Evolutionary conservation across 1,284 basidiomycete genomes (phyloP).

Genomic region (Nidula niveotomentosa): DNA sequence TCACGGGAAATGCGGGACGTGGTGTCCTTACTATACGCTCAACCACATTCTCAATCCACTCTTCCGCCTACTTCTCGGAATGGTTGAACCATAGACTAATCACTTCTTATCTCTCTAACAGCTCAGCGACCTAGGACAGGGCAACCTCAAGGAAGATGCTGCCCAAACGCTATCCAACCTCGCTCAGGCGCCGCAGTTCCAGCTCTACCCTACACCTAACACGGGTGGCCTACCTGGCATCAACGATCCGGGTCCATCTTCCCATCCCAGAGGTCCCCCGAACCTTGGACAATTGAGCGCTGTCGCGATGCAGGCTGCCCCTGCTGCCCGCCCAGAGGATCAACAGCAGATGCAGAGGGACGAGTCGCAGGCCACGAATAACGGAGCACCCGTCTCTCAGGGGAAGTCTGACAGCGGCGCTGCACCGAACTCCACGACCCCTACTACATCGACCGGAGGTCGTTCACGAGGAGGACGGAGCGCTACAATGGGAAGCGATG

Average conservation of each 20-base stretch:
- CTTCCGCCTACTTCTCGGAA: too few species aligned
- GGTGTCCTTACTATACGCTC: neutral
- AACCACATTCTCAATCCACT: too few species aligned
- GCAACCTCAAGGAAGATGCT: slow-evolving; percentile 59
- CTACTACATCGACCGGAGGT: slow-evolving; percentile 27
- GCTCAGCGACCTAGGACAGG: slow-evolving; percentile 10
- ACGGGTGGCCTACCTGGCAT: slow-evolving; percentile 35
- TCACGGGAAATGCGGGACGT: slow-evolving; percentile 32
- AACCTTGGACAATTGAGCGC: slow-evolving; percentile 59
- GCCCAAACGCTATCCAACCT: slow-evolving; percentile 66
- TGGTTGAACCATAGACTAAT: slow-evolving; percentile 5
- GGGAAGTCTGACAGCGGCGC: slow-evolving; percentile 12
- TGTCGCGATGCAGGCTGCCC: slow-evolving; percentile 43
- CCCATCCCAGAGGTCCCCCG: slow-evolving; percentile 70
- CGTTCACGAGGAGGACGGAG: slow-evolving; percentile 45
- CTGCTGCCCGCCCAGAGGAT: slow-evolving; percentile 16
- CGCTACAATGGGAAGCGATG: slow-evolving; percentile 68
- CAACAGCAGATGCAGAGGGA: slow-evolving; percentile 7
- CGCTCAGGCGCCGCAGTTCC: slow-evolving; percentile 40
- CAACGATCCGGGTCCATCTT: slow-evolving; percentile 70
- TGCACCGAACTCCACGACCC: slow-evolving; percentile 5
- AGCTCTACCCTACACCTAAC: slow-evolving; percentile 22
- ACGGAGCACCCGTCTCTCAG: neutral
- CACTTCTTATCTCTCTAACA: slow-evolving; percentile 1
- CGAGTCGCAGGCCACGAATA: neutral